These are phyloP conservation scores for Rhizomucor miehei DNA, from an alignment of 371 early-diverging fungal genomes.

Conservation along the genomic window DNA sequence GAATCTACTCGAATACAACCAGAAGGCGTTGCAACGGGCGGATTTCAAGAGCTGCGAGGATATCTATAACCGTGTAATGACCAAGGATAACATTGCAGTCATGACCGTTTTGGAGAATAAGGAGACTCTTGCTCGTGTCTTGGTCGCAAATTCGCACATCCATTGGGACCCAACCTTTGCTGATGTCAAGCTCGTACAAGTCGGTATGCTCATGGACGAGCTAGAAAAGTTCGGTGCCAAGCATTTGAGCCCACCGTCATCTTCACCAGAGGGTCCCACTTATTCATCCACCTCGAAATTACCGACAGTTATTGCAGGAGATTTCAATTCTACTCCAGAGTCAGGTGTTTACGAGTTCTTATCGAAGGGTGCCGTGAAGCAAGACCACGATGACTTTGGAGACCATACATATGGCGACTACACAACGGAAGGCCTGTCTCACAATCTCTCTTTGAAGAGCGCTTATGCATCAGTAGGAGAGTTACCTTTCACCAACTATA, in stretches of 20 bases:
- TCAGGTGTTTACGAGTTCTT: conserved; percentile 95
- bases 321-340: conserved; percentile 94
- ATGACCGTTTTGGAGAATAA: conserved; percentile 83
- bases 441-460: conserved; percentile 79
- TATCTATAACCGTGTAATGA: conserved; percentile 93
- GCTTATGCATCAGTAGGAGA: conserved; percentile 75
- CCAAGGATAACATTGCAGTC: conserved; percentile 97
- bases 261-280: conserved; percentile 15
- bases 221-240: conserved; percentile 60
- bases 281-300: conserved; percentile 40
- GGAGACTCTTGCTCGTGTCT: conserved; percentile 62
- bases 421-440: conserved; percentile 80
- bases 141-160: conserved; percentile 93
- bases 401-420: conserved; percentile 83
- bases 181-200: conserved; percentile 98
- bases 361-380: conserved; percentile 61
- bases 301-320: conserved; percentile 86
- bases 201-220: conserved; percentile 92
- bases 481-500: conserved; percentile 94
- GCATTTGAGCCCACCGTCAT: conserved; percentile 38
- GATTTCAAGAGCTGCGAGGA: conserved; percentile 91
- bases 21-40: conserved; percentile 83
- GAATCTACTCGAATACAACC: conserved; percentile 89
- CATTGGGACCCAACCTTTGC: conserved; percentile 93
- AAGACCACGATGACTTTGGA: conserved; percentile 85